A percentile compares a stretch with the other conserved stretches of the same genome.
Conservation (phyloP, 257 asterid species). For the Haberlea rhodopensis region DNA sequence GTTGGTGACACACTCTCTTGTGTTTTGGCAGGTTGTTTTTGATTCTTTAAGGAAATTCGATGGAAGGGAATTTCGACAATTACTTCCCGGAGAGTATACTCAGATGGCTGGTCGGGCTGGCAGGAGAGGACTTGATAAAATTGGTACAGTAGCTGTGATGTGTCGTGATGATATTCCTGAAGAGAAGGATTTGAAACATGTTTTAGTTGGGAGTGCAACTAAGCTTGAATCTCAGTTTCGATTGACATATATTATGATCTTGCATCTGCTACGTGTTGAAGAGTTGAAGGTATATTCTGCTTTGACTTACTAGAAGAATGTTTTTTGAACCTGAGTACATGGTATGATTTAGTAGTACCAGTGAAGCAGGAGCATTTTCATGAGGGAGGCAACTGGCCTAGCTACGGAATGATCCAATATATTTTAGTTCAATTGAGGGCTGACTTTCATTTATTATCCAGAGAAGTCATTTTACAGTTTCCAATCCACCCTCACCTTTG, state of each 20-base stretch:
- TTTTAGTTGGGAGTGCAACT: slow-evolving; percentile 90
- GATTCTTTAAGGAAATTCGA: slow-evolving; percentile 88
- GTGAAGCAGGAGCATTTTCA: slow-evolving; percentile 6
- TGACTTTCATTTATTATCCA: too few relatives aligned
- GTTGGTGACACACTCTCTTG: slow-evolving; percentile 21
- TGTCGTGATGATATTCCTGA: slow-evolving; percentile 95
- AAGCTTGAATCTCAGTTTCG: slow-evolving; percentile 96
- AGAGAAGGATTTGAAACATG: slow-evolving; percentile 67
- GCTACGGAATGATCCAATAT: background rate
- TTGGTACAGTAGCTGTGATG: slow-evolving; percentile 84
- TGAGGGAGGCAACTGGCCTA: slow-evolving; percentile 15
- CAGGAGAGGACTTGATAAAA: slow-evolving; percentile 97
- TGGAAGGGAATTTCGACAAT: slow-evolving; percentile 84
- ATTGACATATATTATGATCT: slow-evolving; percentile 92
- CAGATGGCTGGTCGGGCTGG: slow-evolving; percentile 99
- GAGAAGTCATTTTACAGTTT: too few relatives aligned
- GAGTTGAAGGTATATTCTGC: slow-evolving; percentile 74
- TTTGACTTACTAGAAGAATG: slow-evolving; percentile 23
- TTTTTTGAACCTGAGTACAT: slow-evolving; percentile 14
- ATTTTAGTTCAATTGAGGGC: background rate
- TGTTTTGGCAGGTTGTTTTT: slow-evolving; percentile 81
- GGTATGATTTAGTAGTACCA: slow-evolving; percentile 17
- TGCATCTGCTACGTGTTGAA: slow-evolving; percentile 97
- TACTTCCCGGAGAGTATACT: slow-evolving; percentile 98
- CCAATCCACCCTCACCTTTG: too few relatives aligned